phyloP scores from a whole-genome alignment of 1,284 basidiomycete genomes.

The Cutaneotrichosporon sp. region DNA sequence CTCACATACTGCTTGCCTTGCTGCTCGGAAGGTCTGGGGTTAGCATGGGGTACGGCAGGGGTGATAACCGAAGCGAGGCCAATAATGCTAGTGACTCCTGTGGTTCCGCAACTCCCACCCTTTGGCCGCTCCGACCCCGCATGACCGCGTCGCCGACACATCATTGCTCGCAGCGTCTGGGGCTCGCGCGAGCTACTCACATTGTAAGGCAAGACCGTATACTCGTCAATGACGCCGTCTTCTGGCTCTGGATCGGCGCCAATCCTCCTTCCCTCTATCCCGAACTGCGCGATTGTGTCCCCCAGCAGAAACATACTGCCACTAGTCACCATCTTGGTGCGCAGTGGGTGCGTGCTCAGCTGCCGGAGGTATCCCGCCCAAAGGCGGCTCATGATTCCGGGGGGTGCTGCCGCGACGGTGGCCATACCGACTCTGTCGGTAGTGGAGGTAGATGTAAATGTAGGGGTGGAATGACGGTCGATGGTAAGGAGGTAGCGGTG shows the following conservation, averaged over 20 bases:
- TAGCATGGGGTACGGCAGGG: too few species aligned
- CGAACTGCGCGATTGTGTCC: constrained; percentile 22
- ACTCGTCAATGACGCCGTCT: neutral
- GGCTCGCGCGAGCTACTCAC: too few species aligned
- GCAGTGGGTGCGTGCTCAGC: constrained; percentile 9
- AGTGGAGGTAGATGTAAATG: neutral
- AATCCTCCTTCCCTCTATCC: constrained; percentile 16
- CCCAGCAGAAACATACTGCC: constrained; percentile 15
- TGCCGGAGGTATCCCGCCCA: constrained; percentile 9
- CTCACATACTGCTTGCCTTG: constrained; percentile 13
- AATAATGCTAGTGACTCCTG: too few species aligned
- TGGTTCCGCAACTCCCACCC: too few species aligned
- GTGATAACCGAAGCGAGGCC: too few species aligned
- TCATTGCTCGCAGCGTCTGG: too few species aligned
- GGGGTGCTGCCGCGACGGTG: neutral
- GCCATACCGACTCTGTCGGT: neutral
- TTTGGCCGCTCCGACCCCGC: too few species aligned
- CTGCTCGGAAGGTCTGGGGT: constrained; percentile 10
- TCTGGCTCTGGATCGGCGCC: neutral
- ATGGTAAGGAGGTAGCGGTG: too few species aligned
- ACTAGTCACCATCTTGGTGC: constrained; percentile 22
- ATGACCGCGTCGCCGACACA: too few species aligned
- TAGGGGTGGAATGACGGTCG: too few species aligned
- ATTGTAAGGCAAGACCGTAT: too few species aligned
- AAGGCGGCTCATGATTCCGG: neutral